These are phyloP conservation scores for Globisporangium lucens DNA, from an alignment of 352 stramenopile genomes.

Conservation along the genomic window DNA sequence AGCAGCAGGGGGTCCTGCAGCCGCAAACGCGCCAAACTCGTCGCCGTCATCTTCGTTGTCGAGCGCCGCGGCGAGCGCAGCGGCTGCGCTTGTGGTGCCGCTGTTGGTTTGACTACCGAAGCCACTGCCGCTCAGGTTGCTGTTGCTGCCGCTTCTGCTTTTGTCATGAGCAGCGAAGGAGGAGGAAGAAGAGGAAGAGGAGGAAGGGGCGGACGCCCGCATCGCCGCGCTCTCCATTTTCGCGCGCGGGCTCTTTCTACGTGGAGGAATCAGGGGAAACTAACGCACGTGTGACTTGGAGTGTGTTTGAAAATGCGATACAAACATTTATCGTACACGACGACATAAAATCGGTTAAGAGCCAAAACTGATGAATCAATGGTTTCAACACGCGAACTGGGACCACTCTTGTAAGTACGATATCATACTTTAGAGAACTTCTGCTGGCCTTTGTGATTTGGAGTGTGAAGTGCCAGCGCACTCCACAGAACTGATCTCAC, in stretches of 20 bases:
- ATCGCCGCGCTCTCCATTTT: conserved; percentile 1
- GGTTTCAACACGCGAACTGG: not conserved
- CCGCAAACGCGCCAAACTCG: conserved; percentile 41
- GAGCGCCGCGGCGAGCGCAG: not conserved
- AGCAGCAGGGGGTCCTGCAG: conserved; percentile 23
- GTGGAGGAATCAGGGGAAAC: conserved; percentile 11
- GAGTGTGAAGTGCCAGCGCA: not conserved
- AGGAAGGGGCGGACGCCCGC: not conserved
- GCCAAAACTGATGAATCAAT: not conserved
- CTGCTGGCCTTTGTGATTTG: not conserved
- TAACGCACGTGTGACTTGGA: no score
- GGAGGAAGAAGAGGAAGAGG: not conserved
- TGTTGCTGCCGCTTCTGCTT: conserved; percentile 1
- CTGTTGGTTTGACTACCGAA: conserved; percentile 4
- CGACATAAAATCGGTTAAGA: no score
- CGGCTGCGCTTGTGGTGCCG: not conserved
- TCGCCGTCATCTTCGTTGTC: conserved; percentile 19
- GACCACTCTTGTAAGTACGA: not conserved
- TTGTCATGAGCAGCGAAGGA: not conserved
- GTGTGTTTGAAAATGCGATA: not conserved
- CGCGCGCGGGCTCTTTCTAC: not conserved
- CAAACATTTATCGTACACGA: not conserved
- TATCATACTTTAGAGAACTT: not conserved
- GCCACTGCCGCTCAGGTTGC: not conserved
- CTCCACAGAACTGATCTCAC: not conserved